Base-by-base conservation (phyloP, 176 grass and related monocot genomes). In the Puya raimondii region DNA sequence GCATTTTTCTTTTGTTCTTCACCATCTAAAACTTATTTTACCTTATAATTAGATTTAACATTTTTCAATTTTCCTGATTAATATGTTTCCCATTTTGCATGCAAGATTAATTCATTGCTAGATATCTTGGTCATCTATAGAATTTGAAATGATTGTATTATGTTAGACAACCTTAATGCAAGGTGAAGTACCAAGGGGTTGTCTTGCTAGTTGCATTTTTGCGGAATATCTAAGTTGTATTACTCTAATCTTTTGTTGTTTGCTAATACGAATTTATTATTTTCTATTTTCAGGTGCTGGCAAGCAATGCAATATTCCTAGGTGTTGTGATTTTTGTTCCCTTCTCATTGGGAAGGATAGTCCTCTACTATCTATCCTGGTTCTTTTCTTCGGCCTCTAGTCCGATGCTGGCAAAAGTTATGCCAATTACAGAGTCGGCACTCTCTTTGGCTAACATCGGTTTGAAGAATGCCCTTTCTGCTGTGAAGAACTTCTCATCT, bases 261-360 rank as follows among this genome's bases (percentile, higher is more conserved):
- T 20, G 2, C 51, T 51, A 18, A 2, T 23, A 18, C 33, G 13
- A 4, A 65, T 50, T 50, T 16, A 64, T 76, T 56, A 2, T 56
- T 68, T 23, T 68, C 25, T 75, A 23, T 80, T 63, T 67, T 53
- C 81, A 99, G 95, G 95, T 99, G 65, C 72, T 99, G 63, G 95
- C 95, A 67, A 99, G 95, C 75, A 99, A 99, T 99, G 84, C 89
- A 65, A 99, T 99, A 84, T 99, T 99, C 69, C 90, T 99, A 27
- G 79, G 88, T 64, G 95, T 99, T 76, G 89, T 99, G 27, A 91
- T 99, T 64, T 91, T 99, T 58, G 64, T 99, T 77, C 95, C 95
- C 1, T 99, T 99, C 72, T 99, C 95, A 76, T 74, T 94, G 29
- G 95, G 95, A 71, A 99, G 95, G 79, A 91, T 99, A 68, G 75